Evolutionary conservation across 192 early-diverging fungal genomes (phyloP).

Genomic region (Coemansia sp.): DNA sequence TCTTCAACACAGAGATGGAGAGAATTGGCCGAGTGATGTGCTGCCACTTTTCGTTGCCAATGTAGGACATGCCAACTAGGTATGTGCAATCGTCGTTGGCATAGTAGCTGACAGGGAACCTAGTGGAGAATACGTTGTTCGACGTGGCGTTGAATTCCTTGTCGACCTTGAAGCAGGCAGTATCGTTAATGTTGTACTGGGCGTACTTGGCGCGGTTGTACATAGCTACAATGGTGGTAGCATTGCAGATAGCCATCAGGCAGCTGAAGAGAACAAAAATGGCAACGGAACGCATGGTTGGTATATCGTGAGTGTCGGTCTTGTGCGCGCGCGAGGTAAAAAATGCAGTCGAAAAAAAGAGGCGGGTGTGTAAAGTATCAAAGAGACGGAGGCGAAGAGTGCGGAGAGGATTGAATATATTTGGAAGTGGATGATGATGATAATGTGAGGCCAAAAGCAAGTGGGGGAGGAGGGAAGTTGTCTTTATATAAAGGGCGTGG

Average conservation of each 20-base stretch:
- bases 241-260: neutral
- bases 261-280: neutral
- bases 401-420: neutral
- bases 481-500: neutral
- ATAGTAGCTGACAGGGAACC: neutral
- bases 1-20: neutral
- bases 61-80: neutral
- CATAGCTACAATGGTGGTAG: neutral
- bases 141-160: neutral
- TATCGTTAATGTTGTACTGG: neutral
- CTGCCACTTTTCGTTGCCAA: neutral
- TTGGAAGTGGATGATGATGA: neutral
- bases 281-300: neutral
- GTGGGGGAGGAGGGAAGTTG: neutral
- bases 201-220: neutral
- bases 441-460: neutral
- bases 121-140: neutral
- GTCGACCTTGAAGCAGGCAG: neutral
- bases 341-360: neutral
- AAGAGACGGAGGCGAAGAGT: neutral
- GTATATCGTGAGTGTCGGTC: neutral
- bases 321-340: neutral
- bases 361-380: neutral
- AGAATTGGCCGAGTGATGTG: neutral
- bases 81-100: conserved; percentile 4